These are phyloP conservation scores for Neurospora sp. DNA, from an alignment of 2,329 filamentous ascomycete species.

Conservation along the genomic window DNA sequence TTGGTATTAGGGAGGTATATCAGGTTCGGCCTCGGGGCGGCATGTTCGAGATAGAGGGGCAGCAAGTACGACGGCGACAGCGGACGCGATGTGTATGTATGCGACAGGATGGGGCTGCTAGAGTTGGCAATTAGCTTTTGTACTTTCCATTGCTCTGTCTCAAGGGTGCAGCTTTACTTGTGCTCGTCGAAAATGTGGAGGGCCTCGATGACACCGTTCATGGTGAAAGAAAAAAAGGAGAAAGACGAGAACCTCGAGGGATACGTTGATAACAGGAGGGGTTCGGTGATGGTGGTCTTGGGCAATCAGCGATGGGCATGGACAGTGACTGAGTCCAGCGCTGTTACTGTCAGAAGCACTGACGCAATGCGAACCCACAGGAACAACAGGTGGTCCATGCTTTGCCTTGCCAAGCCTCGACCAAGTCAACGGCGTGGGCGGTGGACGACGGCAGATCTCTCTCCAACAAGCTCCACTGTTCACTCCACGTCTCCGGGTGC, in stretches of 20 bases:
- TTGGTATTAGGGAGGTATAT: slow-evolving; percentile 74
- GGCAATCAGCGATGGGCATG: neutral
- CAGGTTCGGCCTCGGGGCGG: slow-evolving; percentile 70
- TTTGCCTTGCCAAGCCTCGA: neutral
- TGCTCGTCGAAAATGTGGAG: slow-evolving; percentile 96
- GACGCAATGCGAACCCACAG: slow-evolving; percentile 15
- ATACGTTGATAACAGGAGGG: neutral
- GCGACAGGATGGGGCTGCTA: slow-evolving; percentile 77
- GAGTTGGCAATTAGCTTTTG: slow-evolving; percentile 14
- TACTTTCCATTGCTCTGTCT: neutral
- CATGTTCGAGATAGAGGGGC: slow-evolving; percentile 77
- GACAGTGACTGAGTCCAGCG: neutral
- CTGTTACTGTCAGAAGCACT: slow-evolving; percentile 9
- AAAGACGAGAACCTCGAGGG: neutral
- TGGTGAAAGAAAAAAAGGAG: slow-evolving; percentile 27
- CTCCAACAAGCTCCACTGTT: neutral
- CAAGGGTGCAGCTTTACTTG: slow-evolving; percentile 48
- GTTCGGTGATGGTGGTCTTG: slow-evolving; percentile 5
- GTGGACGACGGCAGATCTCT: slow-evolving; percentile 6
- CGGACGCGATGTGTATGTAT: slow-evolving; percentile 76
- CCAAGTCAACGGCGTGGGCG: slow-evolving; percentile 1
- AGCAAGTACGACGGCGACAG: slow-evolving; percentile 67
- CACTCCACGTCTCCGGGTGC: neutral
- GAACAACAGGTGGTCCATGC: neutral
- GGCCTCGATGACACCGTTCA: slow-evolving; percentile 86